Percentiles rank a stretch among this genome's conserved stretches.
These are phyloP conservation scores for Lipomyces spencermartinsiae DNA, from an alignment of 805 yeast genomes.

Conservation along the genomic window DNA sequence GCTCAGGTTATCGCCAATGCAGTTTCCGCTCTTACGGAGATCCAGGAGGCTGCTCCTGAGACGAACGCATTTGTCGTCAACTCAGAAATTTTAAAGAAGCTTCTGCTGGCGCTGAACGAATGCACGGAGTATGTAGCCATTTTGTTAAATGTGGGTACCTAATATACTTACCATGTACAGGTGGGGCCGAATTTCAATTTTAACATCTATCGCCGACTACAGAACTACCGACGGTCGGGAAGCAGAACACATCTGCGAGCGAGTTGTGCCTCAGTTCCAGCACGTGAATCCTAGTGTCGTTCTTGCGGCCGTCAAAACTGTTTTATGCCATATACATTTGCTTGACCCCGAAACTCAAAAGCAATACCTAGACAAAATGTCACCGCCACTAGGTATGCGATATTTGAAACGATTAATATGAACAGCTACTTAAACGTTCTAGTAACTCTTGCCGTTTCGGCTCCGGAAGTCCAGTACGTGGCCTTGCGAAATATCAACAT, in stretches of 20 bases:
- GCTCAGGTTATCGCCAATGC: conserved; percentile 80
- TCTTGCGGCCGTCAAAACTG: conserved; percentile 78
- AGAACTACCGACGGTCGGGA: conserved; percentile 62
- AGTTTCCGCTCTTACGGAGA: conserved; percentile 82
- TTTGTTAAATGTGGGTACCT: background rate
- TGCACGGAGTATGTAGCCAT: conserved; percentile 73
- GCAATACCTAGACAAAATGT: conserved; percentile 42
- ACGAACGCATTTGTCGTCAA: conserved; percentile 55
- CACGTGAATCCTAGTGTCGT: conserved; percentile 98
- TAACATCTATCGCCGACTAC: conserved; percentile 80
- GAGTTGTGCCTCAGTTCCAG: conserved; percentile 93
- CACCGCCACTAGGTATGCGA: conserved; percentile 40
- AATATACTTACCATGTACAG: conserved; percentile 8
- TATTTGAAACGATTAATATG: background rate
- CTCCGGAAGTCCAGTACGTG: conserved; percentile 95
- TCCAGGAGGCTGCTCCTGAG: conserved; percentile 68
- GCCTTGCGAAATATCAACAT: conserved; percentile 90
- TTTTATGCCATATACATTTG: conserved; percentile 68
- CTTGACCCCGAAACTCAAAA: conserved; percentile 45
- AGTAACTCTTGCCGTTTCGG: conserved; percentile 83
- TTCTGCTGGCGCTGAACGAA: conserved; percentile 86
- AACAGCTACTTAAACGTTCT: conserved; percentile 49
- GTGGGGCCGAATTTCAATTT: conserved; percentile 95
- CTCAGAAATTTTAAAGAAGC: conserved; percentile 54
- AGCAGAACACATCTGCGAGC: conserved; percentile 83